These are phyloP conservation scores for Debaryomyces tyrocola DNA, from an alignment of 805 yeast species.

Conservation along the genomic window DNA sequence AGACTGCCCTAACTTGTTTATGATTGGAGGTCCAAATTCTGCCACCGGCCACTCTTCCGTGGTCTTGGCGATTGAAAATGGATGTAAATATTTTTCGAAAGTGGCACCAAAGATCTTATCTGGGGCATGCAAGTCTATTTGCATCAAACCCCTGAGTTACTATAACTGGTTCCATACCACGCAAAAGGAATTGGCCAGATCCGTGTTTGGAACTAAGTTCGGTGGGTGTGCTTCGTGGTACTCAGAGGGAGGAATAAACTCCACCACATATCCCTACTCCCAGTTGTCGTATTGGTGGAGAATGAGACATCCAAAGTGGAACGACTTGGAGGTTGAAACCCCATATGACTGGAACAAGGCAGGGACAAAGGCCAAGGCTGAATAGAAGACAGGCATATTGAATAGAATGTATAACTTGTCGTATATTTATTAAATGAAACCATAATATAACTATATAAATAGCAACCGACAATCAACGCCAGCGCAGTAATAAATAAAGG, in stretches of 20 bases:
- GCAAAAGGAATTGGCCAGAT: slow-evolving; percentile 23
- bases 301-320: slow-evolving; percentile 23
- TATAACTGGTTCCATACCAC: slow-evolving; percentile 31
- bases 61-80: slow-evolving; percentile 38
- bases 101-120: slow-evolving; percentile 25
- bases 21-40: slow-evolving; percentile 41
- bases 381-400: neutral
- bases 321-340: slow-evolving; percentile 18
- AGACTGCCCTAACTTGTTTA: slow-evolving; percentile 34
- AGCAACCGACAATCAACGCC: too few relatives aligned
- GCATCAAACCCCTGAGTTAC: slow-evolving; percentile 32
- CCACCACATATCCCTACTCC: slow-evolving; percentile 37
- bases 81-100: slow-evolving; percentile 20
- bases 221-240: slow-evolving; percentile 48
- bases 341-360: slow-evolving; percentile 17
- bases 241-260: slow-evolving; percentile 24
- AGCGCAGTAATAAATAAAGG: neutral
- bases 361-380: slow-evolving; percentile 4
- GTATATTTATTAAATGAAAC: neutral
- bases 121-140: slow-evolving; percentile 27
- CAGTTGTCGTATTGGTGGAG: slow-evolving; percentile 32
- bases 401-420: neutral
- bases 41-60: slow-evolving; percentile 46
- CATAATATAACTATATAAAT: neutral
- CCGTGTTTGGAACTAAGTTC: slow-evolving; percentile 37